Evolutionary conservation across 2,329 filamentous ascomycete genomes (phyloP).

Genomic region (Ophiocordyceps camponoti-floridani): DNA sequence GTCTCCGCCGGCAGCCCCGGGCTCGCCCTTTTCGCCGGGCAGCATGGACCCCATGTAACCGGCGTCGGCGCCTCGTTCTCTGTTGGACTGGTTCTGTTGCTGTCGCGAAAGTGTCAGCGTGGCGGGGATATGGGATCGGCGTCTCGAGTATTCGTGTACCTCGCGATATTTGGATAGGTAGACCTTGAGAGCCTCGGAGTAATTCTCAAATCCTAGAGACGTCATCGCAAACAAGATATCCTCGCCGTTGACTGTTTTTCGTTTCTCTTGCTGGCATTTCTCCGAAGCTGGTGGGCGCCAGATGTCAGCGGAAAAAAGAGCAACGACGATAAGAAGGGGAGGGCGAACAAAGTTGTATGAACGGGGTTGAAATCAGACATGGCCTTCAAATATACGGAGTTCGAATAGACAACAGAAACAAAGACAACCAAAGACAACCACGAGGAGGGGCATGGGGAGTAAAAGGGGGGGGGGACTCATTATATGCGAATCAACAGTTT

Average conservation of each 20-base stretch:
- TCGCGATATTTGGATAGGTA: slow-evolving; percentile 96
- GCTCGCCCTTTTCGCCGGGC: slow-evolving; percentile 14
- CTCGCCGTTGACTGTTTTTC: slow-evolving; percentile 97
- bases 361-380: background rate
- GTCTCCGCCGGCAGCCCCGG: slow-evolving; percentile 15
- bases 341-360: background rate
- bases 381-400: too few species aligned
- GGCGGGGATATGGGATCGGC: background rate
- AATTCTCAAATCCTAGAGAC: slow-evolving; percentile 96
- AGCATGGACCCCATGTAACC: slow-evolving; percentile 15
- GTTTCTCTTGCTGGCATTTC: slow-evolving; percentile 98
- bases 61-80: slow-evolving; percentile 19
- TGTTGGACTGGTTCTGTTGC: slow-evolving; percentile 24
- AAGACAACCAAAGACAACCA: too few species aligned
- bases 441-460: too few species aligned
- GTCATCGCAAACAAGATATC: slow-evolving; percentile 99
- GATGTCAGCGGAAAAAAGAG: background rate
- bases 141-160: slow-evolving; percentile 26
- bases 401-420: too few species aligned
- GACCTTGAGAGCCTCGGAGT: slow-evolving; percentile 93
- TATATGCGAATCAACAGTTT: too few species aligned
- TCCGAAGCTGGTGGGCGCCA: slow-evolving; percentile 60
- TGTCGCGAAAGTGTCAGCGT: slow-evolving; percentile 6
- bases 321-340: background rate
- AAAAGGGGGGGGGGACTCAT: background rate